Conservation (phyloP, 257 asterid species). For the Nicotiana obtusifolia region DNA sequence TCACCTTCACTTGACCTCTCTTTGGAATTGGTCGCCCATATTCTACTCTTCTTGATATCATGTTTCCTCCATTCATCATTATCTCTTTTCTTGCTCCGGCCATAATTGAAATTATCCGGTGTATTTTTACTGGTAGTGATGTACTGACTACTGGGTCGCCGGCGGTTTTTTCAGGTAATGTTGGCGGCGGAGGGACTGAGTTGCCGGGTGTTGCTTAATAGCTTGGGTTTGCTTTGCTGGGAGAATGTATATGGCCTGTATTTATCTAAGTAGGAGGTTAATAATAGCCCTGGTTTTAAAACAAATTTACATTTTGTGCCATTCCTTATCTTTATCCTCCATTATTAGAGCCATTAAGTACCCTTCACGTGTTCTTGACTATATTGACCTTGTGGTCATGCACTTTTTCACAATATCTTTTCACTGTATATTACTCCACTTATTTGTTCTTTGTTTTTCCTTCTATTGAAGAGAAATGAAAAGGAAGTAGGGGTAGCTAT, state of each 20-base stretch:
- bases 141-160: neutral
- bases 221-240: neutral
- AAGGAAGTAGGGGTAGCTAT: neutral
- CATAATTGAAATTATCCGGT: conserved; percentile 25
- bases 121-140: neutral
- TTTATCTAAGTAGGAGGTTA: conserved; percentile 9
- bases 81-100: conserved; percentile 30
- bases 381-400: neutral
- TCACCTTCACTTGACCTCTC: conserved; percentile 27
- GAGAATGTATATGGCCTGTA: neutral
- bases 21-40: conserved; percentile 16
- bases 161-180: neutral
- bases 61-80: conserved; percentile 29
- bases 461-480: neutral
- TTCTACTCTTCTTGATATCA: conserved; percentile 1
- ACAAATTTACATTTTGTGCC: neutral
- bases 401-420: neutral
- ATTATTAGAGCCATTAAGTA: neutral
- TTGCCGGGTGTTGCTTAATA: neutral
- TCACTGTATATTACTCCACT: too few species aligned
- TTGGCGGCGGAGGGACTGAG: neutral
- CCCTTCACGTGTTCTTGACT: neutral
- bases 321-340: neutral
- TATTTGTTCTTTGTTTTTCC: neutral
- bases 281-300: neutral